Evolutionary conservation across 805 yeast species (phyloP), one percentile per base, ranked within the genome.

Genomic region (Saturnispora dispora): DNA sequence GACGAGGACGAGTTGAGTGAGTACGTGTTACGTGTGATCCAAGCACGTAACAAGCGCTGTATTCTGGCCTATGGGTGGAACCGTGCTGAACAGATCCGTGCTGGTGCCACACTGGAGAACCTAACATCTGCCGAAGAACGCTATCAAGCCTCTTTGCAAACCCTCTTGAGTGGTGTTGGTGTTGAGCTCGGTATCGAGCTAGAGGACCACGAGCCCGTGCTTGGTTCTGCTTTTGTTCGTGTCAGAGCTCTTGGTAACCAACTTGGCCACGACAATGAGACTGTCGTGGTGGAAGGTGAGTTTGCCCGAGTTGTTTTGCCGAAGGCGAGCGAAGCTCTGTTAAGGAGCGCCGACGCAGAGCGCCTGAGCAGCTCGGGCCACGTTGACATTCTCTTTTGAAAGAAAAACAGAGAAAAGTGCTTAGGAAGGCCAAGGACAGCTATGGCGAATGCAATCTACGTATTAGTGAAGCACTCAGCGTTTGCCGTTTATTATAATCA

Each of bases 101-200:
- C 71, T 53, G 58, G 57, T 7, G 72, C 46, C 43, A 65, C 57
- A 33, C 57, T 74, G 46, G 81, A 73, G 60, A 76, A 81, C 54
- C 66, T 87, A 45, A 85, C 86, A 52, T 88, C 84, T 53, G 72
- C 81, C 40, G 99, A 93, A 61, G 86, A 82, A 57, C 90, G 85
- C 33, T 93, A 89, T 64, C 68, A 80, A 54, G 78, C 81, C 50
- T 76, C 76, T 28, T 90, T 88, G 63, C 78, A 79, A 33, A 88
- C 86, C 35, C 68, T 87, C 27, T 67, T 88, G 23, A 79, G 86
- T 27, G 85, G 83, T 55, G 81, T 83, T 68, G 86, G 93, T 9
- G 77, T 78, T 3, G 80, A 88, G 68, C 77, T 83, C 68, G 86
- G 93, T 8, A 77, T 78, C 4, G 80, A 88, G 68, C 77, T 87